Evolutionary conservation across 805 yeast genomes (phyloP).

Genomic region (Lipomyces chichibuensis): DNA sequence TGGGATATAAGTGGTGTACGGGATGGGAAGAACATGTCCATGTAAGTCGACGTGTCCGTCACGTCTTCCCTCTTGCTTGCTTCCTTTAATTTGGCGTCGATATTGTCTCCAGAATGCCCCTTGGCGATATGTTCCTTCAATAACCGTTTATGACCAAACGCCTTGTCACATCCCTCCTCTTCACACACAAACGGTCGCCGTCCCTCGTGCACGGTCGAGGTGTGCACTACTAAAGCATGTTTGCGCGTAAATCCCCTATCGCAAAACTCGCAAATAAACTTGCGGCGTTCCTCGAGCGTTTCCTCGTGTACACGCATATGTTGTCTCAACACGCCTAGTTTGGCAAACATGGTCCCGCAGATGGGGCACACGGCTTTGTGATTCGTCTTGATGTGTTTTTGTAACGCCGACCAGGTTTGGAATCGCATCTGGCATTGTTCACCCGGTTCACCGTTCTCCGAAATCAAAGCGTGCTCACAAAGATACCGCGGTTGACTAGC

Average conservation of each 20-base stretch:
- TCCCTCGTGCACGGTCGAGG: constrained; percentile 35
- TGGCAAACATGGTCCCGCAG: constrained; percentile 75
- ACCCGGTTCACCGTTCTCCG: constrained; percentile 53
- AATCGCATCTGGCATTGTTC: constrained; percentile 61
- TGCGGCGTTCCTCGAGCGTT: constrained; percentile 58
- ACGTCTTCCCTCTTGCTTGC: neutral
- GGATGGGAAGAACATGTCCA: constrained; percentile 5
- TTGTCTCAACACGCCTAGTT: constrained; percentile 66
- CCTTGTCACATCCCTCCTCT: constrained; percentile 26
- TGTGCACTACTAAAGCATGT: constrained; percentile 59
- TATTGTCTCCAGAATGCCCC: constrained; percentile 5
- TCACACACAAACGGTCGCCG: constrained; percentile 36
- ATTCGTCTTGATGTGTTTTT: constrained; percentile 66
- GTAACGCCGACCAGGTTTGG: constrained; percentile 73
- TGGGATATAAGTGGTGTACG: constrained; percentile 3
- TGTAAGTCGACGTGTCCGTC: neutral
- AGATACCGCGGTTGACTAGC: constrained; percentile 40
- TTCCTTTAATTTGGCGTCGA: neutral
- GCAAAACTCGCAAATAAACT: constrained; percentile 53
- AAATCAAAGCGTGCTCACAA: constrained; percentile 31
- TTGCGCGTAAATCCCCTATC: constrained; percentile 58
- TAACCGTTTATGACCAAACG: constrained; percentile 37
- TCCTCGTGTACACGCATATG: constrained; percentile 73
- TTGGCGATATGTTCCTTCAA: constrained; percentile 28
- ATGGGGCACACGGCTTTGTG: constrained; percentile 64